These are phyloP conservation scores for Vaccinium corymbosum DNA, from an alignment of 148 eudicot genomes.

Conservation along the genomic window DNA sequence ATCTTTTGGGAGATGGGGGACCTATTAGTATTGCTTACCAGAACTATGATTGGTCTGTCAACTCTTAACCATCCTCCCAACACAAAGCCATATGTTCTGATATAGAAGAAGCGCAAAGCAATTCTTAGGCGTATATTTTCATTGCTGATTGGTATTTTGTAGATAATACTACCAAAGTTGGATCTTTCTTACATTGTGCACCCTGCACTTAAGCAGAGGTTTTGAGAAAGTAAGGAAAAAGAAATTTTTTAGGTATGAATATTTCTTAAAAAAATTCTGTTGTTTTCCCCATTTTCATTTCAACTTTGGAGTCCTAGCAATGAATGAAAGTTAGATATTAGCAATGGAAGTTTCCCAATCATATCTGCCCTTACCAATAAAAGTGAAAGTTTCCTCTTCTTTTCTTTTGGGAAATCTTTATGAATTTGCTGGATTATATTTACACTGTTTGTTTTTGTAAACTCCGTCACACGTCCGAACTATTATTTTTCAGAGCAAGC, in stretches of 20 bases:
- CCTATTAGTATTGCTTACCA: conserved; percentile 50
- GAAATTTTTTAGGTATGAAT: not conserved
- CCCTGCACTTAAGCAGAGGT: conserved; percentile 18
- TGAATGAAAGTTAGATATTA: not conserved
- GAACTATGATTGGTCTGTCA: conserved; percentile 74
- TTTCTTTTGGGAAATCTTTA: not conserved
- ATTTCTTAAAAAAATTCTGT: not conserved
- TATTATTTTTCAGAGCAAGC: too few species aligned
- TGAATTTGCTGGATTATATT: not conserved
- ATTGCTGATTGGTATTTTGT: conserved; percentile 4
- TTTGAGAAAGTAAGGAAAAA: not conserved
- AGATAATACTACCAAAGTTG: not conserved
- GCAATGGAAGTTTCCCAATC: not conserved
- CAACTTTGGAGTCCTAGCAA: not conserved
- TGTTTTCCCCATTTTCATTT: not conserved
- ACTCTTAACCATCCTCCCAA: conserved; percentile 32
- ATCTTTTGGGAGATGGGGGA: conserved; percentile 75
- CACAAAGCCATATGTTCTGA: not conserved
- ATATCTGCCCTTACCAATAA: not conserved
- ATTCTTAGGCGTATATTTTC: not conserved
- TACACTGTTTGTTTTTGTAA: not conserved
- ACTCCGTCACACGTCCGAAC: too few species aligned
- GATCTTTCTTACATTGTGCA: not conserved
- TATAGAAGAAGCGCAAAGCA: not conserved
- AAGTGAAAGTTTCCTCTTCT: too few species aligned